Percentiles rank a stretch among this genome's conserved stretches.
Evolutionary conservation across 345 rosid genomes (phyloP).

Genomic region (Gossypium herbaceum): DNA sequence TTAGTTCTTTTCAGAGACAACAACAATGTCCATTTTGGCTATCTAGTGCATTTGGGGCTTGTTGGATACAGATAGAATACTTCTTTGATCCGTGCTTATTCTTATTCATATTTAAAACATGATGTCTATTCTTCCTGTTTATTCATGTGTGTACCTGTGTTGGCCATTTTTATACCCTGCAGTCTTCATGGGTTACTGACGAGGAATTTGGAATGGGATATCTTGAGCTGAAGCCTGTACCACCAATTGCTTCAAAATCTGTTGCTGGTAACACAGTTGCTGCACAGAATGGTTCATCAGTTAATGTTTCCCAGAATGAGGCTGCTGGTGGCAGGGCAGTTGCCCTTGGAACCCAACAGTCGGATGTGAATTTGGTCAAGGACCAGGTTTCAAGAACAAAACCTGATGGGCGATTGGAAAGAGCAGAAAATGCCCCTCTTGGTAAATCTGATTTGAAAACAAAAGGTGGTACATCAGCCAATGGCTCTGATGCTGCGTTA

Average conservation of each 20-base stretch:
- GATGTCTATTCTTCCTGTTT: neutral
- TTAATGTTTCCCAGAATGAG: slow-evolving; percentile 52
- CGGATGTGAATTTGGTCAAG: slow-evolving; percentile 55
- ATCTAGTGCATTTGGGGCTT: too few species aligned
- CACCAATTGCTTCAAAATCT: slow-evolving; percentile 56
- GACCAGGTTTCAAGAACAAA: slow-evolving; percentile 63
- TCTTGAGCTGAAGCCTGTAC: slow-evolving; percentile 78
- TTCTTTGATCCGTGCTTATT: neutral
- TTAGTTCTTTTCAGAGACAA: neutral
- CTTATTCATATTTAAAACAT: neutral
- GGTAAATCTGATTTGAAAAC: slow-evolving; percentile 58
- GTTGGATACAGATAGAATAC: too few species aligned
- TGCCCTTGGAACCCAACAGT: slow-evolving; percentile 37
- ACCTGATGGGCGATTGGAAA: slow-evolving; percentile 70
- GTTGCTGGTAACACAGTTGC: slow-evolving; percentile 31
- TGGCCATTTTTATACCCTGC: slow-evolving; percentile 26
- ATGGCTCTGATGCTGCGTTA: slow-evolving; percentile 51
- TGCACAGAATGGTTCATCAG: slow-evolving; percentile 48
- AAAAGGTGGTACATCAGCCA: slow-evolving; percentile 47
- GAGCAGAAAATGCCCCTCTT: slow-evolving; percentile 38
- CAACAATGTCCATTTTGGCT: too few species aligned
- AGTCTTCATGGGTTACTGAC: slow-evolving; percentile 98
- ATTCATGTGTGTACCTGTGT: neutral
- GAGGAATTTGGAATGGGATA: slow-evolving; percentile 99
- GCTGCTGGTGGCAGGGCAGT: slow-evolving; percentile 43